Percentiles rank a stretch among this genome's conserved stretches.
Evolutionary conservation across 768 basidiomycete genomes (phyloP).

Genomic region (Hortiboletus flavorubellus): DNA sequence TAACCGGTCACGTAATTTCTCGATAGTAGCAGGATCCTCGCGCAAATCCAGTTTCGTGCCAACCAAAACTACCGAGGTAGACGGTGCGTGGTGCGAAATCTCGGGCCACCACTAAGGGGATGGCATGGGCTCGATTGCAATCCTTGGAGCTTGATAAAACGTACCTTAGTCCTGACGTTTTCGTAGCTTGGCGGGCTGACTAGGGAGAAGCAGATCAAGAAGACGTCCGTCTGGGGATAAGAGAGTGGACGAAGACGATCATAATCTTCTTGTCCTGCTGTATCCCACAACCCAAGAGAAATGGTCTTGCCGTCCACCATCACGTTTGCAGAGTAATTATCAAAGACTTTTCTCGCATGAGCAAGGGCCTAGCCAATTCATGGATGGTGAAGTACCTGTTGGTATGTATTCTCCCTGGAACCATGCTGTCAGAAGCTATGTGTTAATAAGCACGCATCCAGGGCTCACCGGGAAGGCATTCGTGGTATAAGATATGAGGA

Average conservation of each 20-base stretch:
- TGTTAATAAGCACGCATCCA: conserved; percentile 12
- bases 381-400: conserved; percentile 55
- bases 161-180: conserved; percentile 95
- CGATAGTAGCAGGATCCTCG: conserved; percentile 89
- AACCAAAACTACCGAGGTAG: conserved; percentile 88
- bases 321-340: conserved; percentile 98
- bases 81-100: conserved; percentile 95
- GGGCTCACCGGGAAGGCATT: conserved; percentile 88
- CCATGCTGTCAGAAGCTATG: conserved; percentile 15
- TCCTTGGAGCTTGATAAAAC: conserved; percentile 22
- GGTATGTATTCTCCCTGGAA: conserved; percentile 93
- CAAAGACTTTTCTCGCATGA: conserved; percentile 65
- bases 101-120: conserved; percentile 85
- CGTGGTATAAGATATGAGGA: conserved; percentile 99
- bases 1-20: conserved; percentile 89
- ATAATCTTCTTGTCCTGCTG: conserved; percentile 99
- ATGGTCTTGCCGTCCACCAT: conserved; percentile 99
- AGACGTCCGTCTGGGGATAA: conserved; percentile 99
- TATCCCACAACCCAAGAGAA: conserved; percentile 98
- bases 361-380: conserved; percentile 1
- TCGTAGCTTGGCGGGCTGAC: conserved; percentile 98
- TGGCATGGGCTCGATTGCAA: conserved; percentile 3
- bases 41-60: conserved; percentile 98
- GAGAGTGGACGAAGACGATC: conserved; percentile 96
- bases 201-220: conserved; percentile 98